Percentiles rank a stretch among this genome's conserved stretches.
Conservation (phyloP, 176 grass and related monocot species). For the Ampelocalamus luodianensis region DNA sequence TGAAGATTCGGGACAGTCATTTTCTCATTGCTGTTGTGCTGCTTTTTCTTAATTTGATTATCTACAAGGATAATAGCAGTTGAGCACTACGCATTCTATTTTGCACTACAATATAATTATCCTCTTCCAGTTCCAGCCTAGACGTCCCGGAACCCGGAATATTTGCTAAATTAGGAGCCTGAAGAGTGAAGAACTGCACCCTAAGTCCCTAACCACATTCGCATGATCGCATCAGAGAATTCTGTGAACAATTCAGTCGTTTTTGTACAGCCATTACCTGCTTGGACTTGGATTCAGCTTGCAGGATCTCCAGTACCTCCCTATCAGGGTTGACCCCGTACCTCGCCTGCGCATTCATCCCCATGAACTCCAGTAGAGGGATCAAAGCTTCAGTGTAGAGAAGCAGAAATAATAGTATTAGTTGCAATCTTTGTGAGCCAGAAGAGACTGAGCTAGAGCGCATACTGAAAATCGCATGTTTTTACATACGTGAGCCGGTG, state of each 20-base stretch:
- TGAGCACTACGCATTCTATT: neutral
- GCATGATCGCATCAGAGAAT: neutral
- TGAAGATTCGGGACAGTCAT: neutral
- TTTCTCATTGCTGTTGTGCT: neutral
- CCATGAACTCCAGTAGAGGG: conserved; percentile 81
- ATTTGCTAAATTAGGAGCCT: neutral
- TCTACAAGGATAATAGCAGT: neutral
- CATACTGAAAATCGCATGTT: neutral
- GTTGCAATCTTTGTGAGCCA: neutral
- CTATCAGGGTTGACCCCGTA: conserved; percentile 69
- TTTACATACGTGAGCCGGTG: conserved; percentile 59
- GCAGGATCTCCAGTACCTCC: conserved; percentile 63
- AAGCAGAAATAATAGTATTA: neutral
- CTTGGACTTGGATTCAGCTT: conserved; percentile 60
- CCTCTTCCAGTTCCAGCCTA: neutral
- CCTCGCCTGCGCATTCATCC: conserved; percentile 61
- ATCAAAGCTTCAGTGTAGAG: conserved; percentile 64
- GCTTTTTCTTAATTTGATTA: neutral
- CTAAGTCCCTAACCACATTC: neutral
- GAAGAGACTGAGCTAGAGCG: neutral
- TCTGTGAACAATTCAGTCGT: neutral
- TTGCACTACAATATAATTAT: neutral
- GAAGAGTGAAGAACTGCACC: neutral
- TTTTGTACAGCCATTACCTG: conserved; percentile 50
- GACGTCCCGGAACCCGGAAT: neutral